Conservation (phyloP, 148 eudicot genomes). For the Amaranthus palmeri region DNA sequence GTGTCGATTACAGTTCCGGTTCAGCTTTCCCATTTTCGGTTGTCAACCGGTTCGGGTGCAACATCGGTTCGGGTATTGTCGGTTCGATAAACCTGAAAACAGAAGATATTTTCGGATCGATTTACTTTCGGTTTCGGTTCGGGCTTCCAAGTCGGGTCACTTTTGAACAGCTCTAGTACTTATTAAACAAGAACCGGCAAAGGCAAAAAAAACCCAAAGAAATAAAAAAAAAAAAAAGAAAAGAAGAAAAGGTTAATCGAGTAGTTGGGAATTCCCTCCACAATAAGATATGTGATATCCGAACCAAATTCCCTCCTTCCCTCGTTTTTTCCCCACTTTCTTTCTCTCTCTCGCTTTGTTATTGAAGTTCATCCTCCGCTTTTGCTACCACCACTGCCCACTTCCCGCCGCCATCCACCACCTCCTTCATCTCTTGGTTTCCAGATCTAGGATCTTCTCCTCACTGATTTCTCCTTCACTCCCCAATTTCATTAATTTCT, state of each 20-base stretch:
- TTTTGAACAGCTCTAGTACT: too few relatives aligned
- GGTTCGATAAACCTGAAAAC: too few relatives aligned
- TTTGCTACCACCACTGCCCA: neutral
- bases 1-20: too few relatives aligned
- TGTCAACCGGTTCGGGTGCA: too few relatives aligned
- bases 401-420: neutral
- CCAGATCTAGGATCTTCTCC: too few relatives aligned
- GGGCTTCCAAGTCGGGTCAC: too few relatives aligned
- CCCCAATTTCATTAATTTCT: neutral
- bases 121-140: too few relatives aligned
- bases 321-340: neutral
- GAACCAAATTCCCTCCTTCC: constrained; percentile 87
- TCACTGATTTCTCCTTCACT: neutral
- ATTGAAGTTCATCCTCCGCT: neutral
- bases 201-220: neutral
- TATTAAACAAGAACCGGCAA: neutral
- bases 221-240: neutral
- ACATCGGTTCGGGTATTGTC: too few relatives aligned
- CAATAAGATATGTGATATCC: constrained; percentile 50
- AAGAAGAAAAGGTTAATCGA: neutral
- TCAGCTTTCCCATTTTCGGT: too few relatives aligned
- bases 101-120: too few relatives aligned
- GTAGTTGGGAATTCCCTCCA: constrained; percentile 62
- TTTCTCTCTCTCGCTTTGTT: neutral
- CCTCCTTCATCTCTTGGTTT: neutral